Conservation (phyloP, 352 stramenopile genomes). For the Phytopythium montanum region DNA sequence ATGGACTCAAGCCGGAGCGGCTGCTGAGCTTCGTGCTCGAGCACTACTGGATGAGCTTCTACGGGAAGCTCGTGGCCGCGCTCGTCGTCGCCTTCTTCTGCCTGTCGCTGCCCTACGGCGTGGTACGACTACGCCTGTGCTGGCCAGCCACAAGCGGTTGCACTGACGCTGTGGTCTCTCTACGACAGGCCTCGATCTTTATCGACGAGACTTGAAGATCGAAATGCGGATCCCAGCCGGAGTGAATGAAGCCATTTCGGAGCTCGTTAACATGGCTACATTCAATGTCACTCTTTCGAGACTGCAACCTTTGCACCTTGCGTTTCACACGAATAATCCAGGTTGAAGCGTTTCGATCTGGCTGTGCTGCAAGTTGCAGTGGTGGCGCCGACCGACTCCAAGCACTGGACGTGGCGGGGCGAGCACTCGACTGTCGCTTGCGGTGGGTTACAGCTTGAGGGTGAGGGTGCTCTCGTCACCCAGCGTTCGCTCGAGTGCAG, state of each 20-base stretch:
- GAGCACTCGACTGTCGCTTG: constrained; percentile 4
- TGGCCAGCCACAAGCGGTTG: neutral
- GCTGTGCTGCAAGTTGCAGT: constrained; percentile 4
- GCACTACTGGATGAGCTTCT: constrained; percentile 26
- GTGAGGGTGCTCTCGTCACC: neutral
- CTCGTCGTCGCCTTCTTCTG: constrained; percentile 17
- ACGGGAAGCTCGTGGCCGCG: constrained; percentile 22
- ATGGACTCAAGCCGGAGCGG: constrained; percentile 19
- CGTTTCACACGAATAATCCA: neutral
- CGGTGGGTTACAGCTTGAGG: neutral
- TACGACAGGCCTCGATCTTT: neutral
- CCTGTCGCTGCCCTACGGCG: constrained; percentile 8
- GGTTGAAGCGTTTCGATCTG: neutral
- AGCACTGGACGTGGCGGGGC: constrained; percentile 1
- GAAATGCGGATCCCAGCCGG: too few species aligned
- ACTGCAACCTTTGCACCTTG: neutral
- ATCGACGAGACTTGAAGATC: neutral
- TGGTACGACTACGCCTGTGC: constrained; percentile 4
- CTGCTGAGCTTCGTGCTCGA: constrained; percentile 36
- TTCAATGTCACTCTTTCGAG: neutral
- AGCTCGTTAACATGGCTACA: neutral
- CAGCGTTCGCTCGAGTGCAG: too few species aligned
- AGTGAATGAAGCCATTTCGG: neutral
- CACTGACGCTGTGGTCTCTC: neutral
- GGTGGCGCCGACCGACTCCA: neutral